phyloP scores from a whole-genome alignment of 2,329 filamentous ascomycete species.

The Cytospora piceae region DNA sequence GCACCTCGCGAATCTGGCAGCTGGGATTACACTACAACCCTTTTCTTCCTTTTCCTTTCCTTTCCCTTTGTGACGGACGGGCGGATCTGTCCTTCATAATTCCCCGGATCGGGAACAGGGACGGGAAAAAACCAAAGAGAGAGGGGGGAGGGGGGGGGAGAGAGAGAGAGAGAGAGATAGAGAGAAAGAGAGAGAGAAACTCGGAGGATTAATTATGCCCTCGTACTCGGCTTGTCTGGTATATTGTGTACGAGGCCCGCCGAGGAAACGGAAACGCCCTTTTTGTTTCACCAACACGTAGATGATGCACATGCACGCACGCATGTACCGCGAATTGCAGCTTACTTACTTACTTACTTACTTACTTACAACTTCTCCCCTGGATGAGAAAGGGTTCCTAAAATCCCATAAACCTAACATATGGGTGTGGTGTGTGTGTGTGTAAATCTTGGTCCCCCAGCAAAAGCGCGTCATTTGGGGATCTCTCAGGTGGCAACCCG shows the following conservation, averaged over 20 bases:
- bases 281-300: not conserved
- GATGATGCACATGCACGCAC: not conserved
- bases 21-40: not conserved
- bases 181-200: not conserved
- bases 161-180: too few relatives aligned
- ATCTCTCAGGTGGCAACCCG: conserved; percentile 7
- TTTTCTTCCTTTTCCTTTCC: not conserved
- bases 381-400: not conserved
- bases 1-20: conserved; percentile 10
- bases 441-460: too few relatives aligned
- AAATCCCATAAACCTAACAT: too few relatives aligned
- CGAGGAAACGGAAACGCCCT: not conserved
- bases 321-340: not conserved
- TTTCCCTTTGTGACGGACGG: not conserved
- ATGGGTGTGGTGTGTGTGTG: too few relatives aligned
- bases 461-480: not conserved
- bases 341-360: not conserved
- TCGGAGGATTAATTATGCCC: not conserved
- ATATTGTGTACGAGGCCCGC: conserved; percentile 1
- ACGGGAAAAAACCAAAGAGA: not conserved
- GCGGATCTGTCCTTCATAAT: not conserved
- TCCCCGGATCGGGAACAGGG: not conserved
- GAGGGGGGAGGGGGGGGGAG: too few relatives aligned
- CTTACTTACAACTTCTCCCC: not conserved
- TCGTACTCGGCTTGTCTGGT: not conserved